A percentile compares a stretch with the other conserved stretches of the same genome.
These are phyloP conservation scores for Aspergillus sp. DNA, from an alignment of 2,329 filamentous ascomycete species.

Conservation along the genomic window DNA sequence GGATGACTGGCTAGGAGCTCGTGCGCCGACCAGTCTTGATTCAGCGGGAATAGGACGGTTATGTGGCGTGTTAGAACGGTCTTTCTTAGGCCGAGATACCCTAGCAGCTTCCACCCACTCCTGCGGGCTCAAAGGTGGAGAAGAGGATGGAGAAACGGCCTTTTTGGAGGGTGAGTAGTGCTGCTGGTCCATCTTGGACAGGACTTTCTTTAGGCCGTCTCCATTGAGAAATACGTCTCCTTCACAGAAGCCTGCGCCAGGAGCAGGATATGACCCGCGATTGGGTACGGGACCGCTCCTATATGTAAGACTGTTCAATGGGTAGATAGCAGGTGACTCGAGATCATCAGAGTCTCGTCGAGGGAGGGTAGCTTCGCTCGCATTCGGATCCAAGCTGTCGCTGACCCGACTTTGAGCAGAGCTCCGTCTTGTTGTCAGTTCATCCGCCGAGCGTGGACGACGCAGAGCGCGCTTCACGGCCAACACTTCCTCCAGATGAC, in stretches of 20 bases:
- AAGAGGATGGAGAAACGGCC: slow-evolving; percentile 17
- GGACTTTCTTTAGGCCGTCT: slow-evolving; percentile 18
- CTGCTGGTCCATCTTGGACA: slow-evolving; percentile 21
- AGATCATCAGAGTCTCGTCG: slow-evolving; percentile 19
- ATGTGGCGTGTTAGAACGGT: slow-evolving; percentile 7
- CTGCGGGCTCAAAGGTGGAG: slow-evolving; percentile 36
- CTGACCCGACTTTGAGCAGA: slow-evolving; percentile 28
- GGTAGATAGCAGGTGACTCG: slow-evolving; percentile 30
- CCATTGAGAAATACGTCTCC: slow-evolving; percentile 21
- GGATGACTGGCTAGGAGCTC: slow-evolving; percentile 22
- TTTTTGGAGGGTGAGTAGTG: slow-evolving; percentile 19
- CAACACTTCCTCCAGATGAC: slow-evolving; percentile 21
- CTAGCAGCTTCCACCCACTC: slow-evolving; percentile 43
- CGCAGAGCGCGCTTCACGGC: slow-evolving; percentile 19
- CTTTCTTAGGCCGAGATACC: slow-evolving; percentile 18
- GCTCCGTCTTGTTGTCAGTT: slow-evolving; percentile 30
- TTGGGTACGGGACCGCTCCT: slow-evolving; percentile 24
- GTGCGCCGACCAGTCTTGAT: slow-evolving; percentile 12
- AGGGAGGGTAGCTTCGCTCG: slow-evolving; percentile 28
- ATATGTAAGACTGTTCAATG: slow-evolving; percentile 26
- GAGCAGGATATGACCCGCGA: slow-evolving; percentile 22
- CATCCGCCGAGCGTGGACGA: slow-evolving; percentile 34
- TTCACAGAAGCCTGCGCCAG: slow-evolving; percentile 18
- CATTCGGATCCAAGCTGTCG: slow-evolving; percentile 32
- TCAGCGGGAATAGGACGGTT: slow-evolving; percentile 9